Evolutionary conservation across 768 basidiomycete genomes (phyloP).

Genomic region (Cystobasidium tubakii): DNA sequence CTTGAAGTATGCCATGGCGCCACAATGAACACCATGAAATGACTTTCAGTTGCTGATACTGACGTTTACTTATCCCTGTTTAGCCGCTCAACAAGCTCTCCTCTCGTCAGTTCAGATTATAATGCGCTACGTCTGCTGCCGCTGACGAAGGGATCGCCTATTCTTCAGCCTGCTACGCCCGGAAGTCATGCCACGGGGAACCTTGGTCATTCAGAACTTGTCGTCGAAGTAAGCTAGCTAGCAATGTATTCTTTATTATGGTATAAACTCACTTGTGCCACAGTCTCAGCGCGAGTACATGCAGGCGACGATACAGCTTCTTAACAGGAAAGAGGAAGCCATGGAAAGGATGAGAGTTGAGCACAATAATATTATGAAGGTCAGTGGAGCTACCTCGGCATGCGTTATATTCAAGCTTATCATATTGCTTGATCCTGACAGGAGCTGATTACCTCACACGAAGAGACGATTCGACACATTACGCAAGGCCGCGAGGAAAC

Average conservation of each 20-base stretch:
- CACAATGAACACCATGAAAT: background rate
- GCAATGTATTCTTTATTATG: too few species aligned
- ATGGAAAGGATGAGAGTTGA: conserved; percentile 23
- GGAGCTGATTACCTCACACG: conserved; percentile 10
- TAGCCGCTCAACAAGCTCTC: background rate
- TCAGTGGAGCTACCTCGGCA: background rate
- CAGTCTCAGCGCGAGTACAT: conserved; percentile 27
- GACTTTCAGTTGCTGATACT: background rate
- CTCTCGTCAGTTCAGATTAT: background rate
- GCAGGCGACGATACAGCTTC: background rate
- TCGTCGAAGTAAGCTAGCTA: background rate
- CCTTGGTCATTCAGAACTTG: background rate
- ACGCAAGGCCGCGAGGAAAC: conserved; percentile 22
- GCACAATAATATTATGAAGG: conserved; percentile 16
- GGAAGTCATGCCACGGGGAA: background rate
- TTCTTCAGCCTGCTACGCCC: background rate
- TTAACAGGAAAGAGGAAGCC: conserved; percentile 24
- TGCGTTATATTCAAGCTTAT: background rate
- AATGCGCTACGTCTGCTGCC: background rate
- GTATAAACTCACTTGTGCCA: too few species aligned
- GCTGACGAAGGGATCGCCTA: background rate
- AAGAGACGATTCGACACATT: conserved; percentile 26
- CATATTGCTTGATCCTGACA: background rate
- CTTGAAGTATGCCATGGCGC: conserved; percentile 1
- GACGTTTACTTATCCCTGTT: background rate